Base-by-base conservation (phyloP, 2,329 filamentous ascomycete genomes). In the Hypoxylon sp. region DNA sequence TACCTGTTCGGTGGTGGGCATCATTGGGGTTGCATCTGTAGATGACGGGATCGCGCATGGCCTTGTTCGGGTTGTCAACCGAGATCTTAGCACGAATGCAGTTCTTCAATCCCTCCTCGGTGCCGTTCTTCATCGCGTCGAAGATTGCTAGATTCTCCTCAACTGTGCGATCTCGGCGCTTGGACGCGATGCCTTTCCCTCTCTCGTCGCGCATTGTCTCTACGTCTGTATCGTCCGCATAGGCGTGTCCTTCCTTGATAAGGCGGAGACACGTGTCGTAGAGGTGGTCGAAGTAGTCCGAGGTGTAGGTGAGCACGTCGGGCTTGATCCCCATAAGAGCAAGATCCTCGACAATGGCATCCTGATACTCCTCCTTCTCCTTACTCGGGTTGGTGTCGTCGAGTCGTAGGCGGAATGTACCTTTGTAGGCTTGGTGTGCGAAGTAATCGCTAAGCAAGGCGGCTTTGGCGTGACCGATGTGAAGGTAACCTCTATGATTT, bases 381-480 rank as follows among this genome's bases (percentile, higher is more conserved):
- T 98, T 98, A 63, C 91, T 89, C 6, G 95, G 95, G 80, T 99
- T 99, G 59, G 95, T 99, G 75, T 99, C 95, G 76, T 99, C 95
- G 74, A 99, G 95, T 63, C 95, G 91, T 51, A 98, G 87, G 62
- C 96, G 89, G 72, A 99, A 84, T 73, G 91, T 96, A 73, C 95
- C 95, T 64, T 94, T 89, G 83, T 97, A 97, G 71, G 93, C 91
- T 77, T 93, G 90, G 78, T 97, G 93, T 46, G 93, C 94, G 72
- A 98, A 98, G 84, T 97, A 98, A 78, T 98, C 94, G 81, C 95
- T 97, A 59, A 98, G 87, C 57, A 97, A 85, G 5, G 93, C 93
- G 28, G 93, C 93, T 81, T 98, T 98, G 71, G 93, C 93, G 81
- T 98, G 94, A 56, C 94, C 94, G 68, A 97, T 97, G 80, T 97